Evolutionary conservation across 768 basidiomycete species (phyloP).

Genomic region (Mycena epipterygia): DNA sequence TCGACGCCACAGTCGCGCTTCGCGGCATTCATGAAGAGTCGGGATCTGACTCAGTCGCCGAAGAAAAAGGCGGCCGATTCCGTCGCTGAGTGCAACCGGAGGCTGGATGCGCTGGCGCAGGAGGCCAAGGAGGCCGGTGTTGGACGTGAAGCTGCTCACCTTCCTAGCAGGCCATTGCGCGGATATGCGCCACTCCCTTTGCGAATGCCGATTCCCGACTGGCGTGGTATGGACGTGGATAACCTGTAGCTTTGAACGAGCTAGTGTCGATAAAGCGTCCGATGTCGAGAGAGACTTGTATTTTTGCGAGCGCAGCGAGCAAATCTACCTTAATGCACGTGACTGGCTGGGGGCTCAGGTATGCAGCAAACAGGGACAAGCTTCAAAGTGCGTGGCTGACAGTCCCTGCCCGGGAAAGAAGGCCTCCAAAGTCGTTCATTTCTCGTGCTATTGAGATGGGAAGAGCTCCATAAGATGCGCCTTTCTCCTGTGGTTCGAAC

Average conservation of each 20-base stretch:
- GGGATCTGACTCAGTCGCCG: conserved; percentile 29
- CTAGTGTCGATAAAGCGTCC: no score
- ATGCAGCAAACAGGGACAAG: no score
- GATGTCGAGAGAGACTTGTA: no score
- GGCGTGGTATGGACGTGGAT: conserved; percentile 23
- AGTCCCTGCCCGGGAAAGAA: no score
- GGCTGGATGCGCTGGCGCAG: conserved; percentile 13
- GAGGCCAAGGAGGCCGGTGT: not conserved
- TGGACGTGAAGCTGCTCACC: not conserved
- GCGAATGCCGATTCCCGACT: conserved; percentile 27
- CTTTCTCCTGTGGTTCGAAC: no score
- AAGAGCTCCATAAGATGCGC: no score
- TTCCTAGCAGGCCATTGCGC: conserved; percentile 15
- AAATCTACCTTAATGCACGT: no score
- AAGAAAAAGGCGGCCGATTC: conserved; percentile 6
- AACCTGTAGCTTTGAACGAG: not conserved
- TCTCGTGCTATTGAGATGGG: no score
- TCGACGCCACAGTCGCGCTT: conserved; percentile 34
- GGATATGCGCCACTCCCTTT: conserved; percentile 31
- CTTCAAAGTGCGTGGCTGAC: no score
- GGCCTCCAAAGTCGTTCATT: no score
- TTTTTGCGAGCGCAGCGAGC: not conserved
- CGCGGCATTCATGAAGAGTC: conserved; percentile 31
- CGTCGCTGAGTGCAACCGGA: not conserved
- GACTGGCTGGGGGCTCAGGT: no score